Evolutionary conservation across 352 stramenopile genomes (phyloP).

Genomic region (Phytophthora sansomeana): DNA sequence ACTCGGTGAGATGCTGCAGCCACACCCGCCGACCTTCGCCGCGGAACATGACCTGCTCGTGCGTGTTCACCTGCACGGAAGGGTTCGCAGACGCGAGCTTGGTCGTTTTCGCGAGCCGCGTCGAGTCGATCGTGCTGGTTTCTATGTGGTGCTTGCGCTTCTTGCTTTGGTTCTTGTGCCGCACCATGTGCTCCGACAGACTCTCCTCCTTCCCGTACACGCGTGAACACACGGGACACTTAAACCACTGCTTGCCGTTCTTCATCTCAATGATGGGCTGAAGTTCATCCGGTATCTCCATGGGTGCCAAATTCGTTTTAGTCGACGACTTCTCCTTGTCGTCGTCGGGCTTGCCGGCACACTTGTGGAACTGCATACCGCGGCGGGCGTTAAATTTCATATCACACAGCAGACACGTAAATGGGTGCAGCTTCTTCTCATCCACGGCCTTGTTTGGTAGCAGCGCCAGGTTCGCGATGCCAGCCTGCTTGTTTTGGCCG

Average conservation of each 20-base stretch:
- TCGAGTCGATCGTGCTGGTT: conserved; percentile 82
- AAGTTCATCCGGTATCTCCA: conserved; percentile 73
- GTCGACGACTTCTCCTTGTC: conserved; percentile 40
- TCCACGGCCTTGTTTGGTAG: conserved; percentile 83
- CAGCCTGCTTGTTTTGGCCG: conserved; percentile 62
- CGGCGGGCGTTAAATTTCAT: conserved; percentile 90
- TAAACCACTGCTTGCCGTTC: conserved; percentile 88
- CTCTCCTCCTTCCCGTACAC: conserved; percentile 84
- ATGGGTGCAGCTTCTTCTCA: conserved; percentile 89
- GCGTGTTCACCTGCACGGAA: conserved; percentile 89
- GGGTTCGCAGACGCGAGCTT: conserved; percentile 87
- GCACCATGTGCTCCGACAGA: conserved; percentile 80
- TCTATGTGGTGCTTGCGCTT: conserved; percentile 90
- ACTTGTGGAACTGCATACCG: conserved; percentile 90
- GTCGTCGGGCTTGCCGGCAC: conserved; percentile 55
- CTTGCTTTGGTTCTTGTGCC: conserved; percentile 88
- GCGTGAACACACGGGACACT: conserved; percentile 81
- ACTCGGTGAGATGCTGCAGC: conserved; percentile 76
- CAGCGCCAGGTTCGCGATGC: conserved; percentile 53
- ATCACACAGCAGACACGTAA: conserved; percentile 79
- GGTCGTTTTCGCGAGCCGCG: conserved; percentile 78
- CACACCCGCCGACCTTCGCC: conserved; percentile 75
- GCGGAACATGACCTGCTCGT: conserved; percentile 88
- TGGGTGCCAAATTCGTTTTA: conserved; percentile 53
- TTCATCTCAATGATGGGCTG: conserved; percentile 78